Evolutionary conservation across 2,329 filamentous ascomycete species (phyloP), one percentile per base, ranked within the genome.

Genomic region (Taxawa tesnikishii): DNA sequence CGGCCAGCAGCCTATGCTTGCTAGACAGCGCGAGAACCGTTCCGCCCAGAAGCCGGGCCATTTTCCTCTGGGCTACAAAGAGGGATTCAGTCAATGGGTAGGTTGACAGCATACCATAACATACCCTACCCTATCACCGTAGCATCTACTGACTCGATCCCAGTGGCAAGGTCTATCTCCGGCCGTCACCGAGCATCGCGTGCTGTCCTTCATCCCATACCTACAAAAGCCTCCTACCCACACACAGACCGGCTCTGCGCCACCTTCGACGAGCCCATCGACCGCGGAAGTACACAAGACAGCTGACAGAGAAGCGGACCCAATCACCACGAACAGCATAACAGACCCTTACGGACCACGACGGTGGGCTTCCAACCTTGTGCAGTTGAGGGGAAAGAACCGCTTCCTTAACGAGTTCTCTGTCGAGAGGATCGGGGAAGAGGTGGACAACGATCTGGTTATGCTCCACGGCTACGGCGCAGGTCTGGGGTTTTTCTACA

Each of bases 391-490:
- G 11, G 90, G 90, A 33, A 90, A 85, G 55, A 75, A 93, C 52
- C 75, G 90, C 30, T 81, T 78, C 3, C 57, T 98, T 40, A 96
- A 98, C 51, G 90, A 98, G 51, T 90, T 94, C 54, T 85, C 82
- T 1, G 74, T 98, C 2, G 83, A 94, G 60, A 70, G 87, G 30
- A 61, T 84, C 1, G 83, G 76, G 21, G 87, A 94, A 51, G 59
- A 77, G 4, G 72, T 75, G 0, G 79, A 92, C 28, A 79, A 96
- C 49, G 90, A 83, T 26, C 66, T 98, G 11, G 88, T 98, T 27
- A 93, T 98, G 74, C 64, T 98, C 4, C 90, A 98, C 53, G 90
- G 90, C 39, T 98, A 98, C 55, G 90, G 90, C 28, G 90, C 90
- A 2, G 90, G 90, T 1, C 68, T 98, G 1, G 90, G 88, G 14